Evolutionary conservation across 2,329 filamentous ascomycete genomes (phyloP).

Genomic region (Fusarium sororula): DNA sequence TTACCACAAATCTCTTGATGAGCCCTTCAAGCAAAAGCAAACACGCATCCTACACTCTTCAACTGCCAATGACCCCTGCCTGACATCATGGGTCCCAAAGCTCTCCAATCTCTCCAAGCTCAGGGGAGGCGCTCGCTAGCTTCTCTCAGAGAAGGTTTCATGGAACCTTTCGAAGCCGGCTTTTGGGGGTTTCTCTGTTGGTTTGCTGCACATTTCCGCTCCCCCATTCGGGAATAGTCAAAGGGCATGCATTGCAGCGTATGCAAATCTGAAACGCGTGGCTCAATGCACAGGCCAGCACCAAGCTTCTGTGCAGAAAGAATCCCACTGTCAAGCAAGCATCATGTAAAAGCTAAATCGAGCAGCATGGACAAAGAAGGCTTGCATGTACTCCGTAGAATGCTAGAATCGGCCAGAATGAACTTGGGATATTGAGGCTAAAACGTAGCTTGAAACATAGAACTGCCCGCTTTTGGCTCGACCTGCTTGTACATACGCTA

Average conservation of each 20-base stretch:
- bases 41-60: neutral
- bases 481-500: neutral
- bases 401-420: neutral
- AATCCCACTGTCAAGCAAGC: neutral
- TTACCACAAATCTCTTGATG: neutral
- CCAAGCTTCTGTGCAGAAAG: conserved; percentile 9
- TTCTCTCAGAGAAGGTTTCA: conserved; percentile 38
- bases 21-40: conserved; percentile 10
- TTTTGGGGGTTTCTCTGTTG: conserved; percentile 2
- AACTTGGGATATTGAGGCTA: conserved; percentile 2
- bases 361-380: neutral
- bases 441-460: conserved; percentile 22
- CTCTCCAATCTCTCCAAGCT: conserved; percentile 33
- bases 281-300: conserved; percentile 28
- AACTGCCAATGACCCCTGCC: conserved; percentile 22
- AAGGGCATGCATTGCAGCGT: conserved; percentile 7
- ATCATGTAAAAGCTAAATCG: neutral
- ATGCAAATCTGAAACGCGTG: conserved; percentile 23
- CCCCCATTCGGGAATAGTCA: conserved; percentile 1
- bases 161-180: conserved; percentile 36
- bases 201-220: conserved; percentile 9
- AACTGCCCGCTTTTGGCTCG: conserved; percentile 5
- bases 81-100: conserved; percentile 36
- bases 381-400: neutral
- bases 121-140: conserved; percentile 29